Percentiles rank a stretch among this genome's conserved stretches.
Evolutionary conservation across 805 yeast species (phyloP).

Genomic region (Candida krabiensis): DNA sequence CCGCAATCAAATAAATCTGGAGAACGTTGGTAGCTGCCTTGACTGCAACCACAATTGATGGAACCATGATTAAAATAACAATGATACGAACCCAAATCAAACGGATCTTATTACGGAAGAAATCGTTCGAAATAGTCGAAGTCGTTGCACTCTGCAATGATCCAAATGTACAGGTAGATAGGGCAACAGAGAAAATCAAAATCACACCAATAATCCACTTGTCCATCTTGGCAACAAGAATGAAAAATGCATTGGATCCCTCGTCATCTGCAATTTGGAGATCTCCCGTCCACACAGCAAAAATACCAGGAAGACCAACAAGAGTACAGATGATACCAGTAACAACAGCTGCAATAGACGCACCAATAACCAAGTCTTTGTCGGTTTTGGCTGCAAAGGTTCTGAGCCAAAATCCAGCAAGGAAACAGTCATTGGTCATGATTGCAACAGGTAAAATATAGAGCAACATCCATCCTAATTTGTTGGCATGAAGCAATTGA

Average conservation of each 20-base stretch:
- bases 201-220: slow-evolving; percentile 85
- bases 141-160: slow-evolving; percentile 86
- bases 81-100: slow-evolving; percentile 65
- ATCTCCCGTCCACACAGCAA: slow-evolving; percentile 90
- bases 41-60: slow-evolving; percentile 81
- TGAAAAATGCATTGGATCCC: slow-evolving; percentile 70
- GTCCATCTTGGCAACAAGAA: slow-evolving; percentile 71
- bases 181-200: slow-evolving; percentile 65
- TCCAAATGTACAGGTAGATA: slow-evolving; percentile 89
- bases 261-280: slow-evolving; percentile 50
- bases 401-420: slow-evolving; percentile 92
- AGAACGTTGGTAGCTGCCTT: slow-evolving; percentile 79
- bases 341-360: slow-evolving; percentile 70
- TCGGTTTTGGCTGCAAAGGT: slow-evolving; percentile 86
- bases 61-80: slow-evolving; percentile 79
- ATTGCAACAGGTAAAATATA: slow-evolving; percentile 86
- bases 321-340: slow-evolving; percentile 63
- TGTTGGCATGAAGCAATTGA: slow-evolving; percentile 62
- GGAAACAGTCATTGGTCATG: slow-evolving; percentile 83
- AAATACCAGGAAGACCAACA: slow-evolving; percentile 79
- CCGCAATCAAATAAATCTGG: slow-evolving; percentile 88
- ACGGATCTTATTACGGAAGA: slow-evolving; percentile 78
- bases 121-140: slow-evolving; percentile 84
- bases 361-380: slow-evolving; percentile 72
- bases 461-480: slow-evolving; percentile 85